Percentiles rank a stretch among this genome's conserved stretches.
These are phyloP conservation scores for Fusarium sp. DNA, from an alignment of 2,329 filamentous ascomycete species.

Conservation along the genomic window DNA sequence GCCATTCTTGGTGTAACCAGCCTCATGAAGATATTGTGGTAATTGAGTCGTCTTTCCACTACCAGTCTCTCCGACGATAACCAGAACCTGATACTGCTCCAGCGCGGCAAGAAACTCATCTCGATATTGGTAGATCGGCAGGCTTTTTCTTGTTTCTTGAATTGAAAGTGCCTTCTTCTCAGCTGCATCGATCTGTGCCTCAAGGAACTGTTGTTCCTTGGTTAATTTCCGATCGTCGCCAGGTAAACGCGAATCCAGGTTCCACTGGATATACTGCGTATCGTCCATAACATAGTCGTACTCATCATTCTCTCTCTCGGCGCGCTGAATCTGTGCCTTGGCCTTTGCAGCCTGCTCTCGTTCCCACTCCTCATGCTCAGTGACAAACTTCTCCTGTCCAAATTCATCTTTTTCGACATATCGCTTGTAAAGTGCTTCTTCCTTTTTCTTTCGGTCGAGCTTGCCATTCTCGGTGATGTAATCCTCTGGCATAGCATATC, in stretches of 20 bases:
- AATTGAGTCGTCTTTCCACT: constrained; percentile 96
- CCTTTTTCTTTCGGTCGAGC: constrained; percentile 86
- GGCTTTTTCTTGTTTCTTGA: constrained; percentile 87
- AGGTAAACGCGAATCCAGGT: constrained; percentile 77
- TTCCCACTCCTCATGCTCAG: constrained; percentile 97
- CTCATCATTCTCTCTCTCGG: constrained; percentile 81
- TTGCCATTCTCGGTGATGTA: constrained; percentile 96
- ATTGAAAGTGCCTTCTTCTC: constrained; percentile 90
- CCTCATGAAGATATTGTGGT: constrained; percentile 92
- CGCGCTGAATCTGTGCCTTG: constrained; percentile 82
- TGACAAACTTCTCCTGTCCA: constrained; percentile 89
- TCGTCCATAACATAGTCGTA: constrained; percentile 97
- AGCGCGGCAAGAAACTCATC: constrained; percentile 89
- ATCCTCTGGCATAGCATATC: constrained; percentile 93
- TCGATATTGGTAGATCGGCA: constrained; percentile 90
- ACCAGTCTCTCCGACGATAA: constrained; percentile 95
- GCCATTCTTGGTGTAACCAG: constrained; percentile 85
- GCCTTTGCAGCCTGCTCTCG: constrained; percentile 88
- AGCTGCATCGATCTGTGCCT: constrained; percentile 86
- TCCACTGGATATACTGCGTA: constrained; percentile 87
- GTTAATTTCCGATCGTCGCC: constrained; percentile 79
- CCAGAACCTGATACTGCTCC: constrained; percentile 85
- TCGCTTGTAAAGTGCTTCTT: constrained; percentile 89
- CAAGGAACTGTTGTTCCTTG: constrained; percentile 81
- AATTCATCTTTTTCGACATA: constrained; percentile 90